phyloP scores from a whole-genome alignment of 116 monocot genomes.

The Iris pallida region DNA sequence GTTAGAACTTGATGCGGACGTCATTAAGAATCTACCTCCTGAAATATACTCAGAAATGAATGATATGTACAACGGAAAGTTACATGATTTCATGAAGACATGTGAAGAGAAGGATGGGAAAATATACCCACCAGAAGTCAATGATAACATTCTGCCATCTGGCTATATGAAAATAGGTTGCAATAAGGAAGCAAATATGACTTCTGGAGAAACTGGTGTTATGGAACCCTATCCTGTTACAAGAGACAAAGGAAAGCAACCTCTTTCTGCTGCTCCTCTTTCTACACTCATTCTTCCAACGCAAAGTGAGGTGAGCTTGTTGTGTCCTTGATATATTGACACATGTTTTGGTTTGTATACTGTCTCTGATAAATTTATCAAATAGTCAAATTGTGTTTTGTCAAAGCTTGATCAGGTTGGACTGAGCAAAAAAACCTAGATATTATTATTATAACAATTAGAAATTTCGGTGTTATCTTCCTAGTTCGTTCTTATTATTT shows the following conservation, averaged over 20 bases:
- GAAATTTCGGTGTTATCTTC: too few relatives aligned
- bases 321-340: not conserved
- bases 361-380: too few relatives aligned
- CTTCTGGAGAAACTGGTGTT: conserved; percentile 1
- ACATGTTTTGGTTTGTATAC: not conserved
- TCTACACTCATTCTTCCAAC: not conserved
- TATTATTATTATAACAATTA: too few relatives aligned
- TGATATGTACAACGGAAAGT: conserved; percentile 64
- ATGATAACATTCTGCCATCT: conserved; percentile 1
- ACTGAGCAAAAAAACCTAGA: too few relatives aligned
- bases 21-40: conserved; percentile 72
- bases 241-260: conserved; percentile 26
- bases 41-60: conserved; percentile 83
- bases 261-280: conserved; percentile 1
- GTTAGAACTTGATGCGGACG: conserved; percentile 58
- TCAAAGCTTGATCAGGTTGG: too few relatives aligned
- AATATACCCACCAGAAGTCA: not conserved
- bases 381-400: too few relatives aligned
- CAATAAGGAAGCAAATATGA: not conserved
- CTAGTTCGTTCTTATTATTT: too few relatives aligned
- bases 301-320: conserved; percentile 13
- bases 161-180: not conserved
- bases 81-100: conserved; percentile 40
- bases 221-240: not conserved
- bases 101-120: conserved; percentile 7